phyloP scores from a whole-genome alignment of 106 monocot genomes.

The Dendrobium nobile region DNA sequence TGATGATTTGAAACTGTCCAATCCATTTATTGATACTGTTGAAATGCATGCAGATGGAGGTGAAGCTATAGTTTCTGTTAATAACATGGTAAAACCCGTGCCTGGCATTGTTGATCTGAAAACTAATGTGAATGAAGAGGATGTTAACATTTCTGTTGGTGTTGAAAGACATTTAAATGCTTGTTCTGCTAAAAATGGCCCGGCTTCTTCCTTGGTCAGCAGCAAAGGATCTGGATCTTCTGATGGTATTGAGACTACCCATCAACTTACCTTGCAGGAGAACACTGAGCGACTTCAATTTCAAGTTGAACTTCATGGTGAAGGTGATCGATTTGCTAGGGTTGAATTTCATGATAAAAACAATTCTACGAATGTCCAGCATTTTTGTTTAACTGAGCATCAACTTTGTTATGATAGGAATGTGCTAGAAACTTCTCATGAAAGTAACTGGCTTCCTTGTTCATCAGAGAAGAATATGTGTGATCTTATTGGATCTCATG shows the following conservation, averaged over 20 bases:
- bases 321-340: not conserved
- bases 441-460: not conserved
- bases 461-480: not conserved
- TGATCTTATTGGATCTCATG: not conserved
- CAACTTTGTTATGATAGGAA: not conserved
- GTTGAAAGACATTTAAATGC: not conserved
- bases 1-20: not conserved
- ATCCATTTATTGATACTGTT: not conserved
- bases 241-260: not conserved
- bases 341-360: not conserved
- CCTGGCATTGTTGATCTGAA: not conserved
- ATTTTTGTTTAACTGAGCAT: not conserved
- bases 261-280: not conserved
- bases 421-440: not conserved
- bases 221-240: not conserved
- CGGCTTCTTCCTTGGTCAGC: not conserved
- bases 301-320: not conserved
- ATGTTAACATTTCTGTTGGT: not conserved
- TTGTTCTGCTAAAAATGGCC: not conserved
- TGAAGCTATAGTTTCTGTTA: too few species aligned
- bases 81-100: not conserved
- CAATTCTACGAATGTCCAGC: not conserved
- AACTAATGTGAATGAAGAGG: conserved; percentile 1
- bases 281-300: not conserved
- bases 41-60: not conserved